Conservation (phyloP, 768 basidiomycete genomes). For the Lactarius quietus region DNA sequence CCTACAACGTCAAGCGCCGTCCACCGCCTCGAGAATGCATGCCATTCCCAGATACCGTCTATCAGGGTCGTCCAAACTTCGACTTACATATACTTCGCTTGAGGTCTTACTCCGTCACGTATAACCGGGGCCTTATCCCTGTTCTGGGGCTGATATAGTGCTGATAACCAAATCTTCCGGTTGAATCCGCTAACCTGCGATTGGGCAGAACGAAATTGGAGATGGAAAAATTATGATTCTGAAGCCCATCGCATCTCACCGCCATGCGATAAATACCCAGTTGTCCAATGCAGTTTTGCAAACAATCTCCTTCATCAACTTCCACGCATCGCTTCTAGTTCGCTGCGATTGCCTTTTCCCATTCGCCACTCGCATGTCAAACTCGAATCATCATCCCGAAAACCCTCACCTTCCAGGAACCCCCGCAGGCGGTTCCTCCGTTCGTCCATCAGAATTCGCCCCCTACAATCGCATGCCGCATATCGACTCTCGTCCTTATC, state of each 20-base stretch:
- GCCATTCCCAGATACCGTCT: neutral
- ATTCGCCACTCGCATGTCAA: neutral
- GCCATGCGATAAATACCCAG: neutral
- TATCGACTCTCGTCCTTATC: neutral
- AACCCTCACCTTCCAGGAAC: neutral
- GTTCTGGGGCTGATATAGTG: neutral
- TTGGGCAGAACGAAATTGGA: neutral
- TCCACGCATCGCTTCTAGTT: neutral
- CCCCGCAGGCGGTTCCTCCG: neutral
- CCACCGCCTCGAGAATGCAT: neutral
- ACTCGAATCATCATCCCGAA: neutral
- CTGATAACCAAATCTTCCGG: neutral
- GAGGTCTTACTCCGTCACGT: neutral
- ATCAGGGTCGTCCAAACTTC: neutral
- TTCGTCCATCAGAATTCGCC: neutral
- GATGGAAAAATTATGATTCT: neutral
- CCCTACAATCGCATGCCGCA: neutral
- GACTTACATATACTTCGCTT: neutral
- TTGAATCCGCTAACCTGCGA: neutral
- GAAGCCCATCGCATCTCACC: neutral
- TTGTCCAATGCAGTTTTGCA: neutral
- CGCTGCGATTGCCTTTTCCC: neutral
- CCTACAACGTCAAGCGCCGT: neutral
- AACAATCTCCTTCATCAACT: neutral
- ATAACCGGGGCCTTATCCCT: neutral